Percentiles rank a stretch among this genome's conserved stretches.
phyloP scores from a whole-genome alignment of 345 rosid species.

The Microthlaspi erraticum region DNA sequence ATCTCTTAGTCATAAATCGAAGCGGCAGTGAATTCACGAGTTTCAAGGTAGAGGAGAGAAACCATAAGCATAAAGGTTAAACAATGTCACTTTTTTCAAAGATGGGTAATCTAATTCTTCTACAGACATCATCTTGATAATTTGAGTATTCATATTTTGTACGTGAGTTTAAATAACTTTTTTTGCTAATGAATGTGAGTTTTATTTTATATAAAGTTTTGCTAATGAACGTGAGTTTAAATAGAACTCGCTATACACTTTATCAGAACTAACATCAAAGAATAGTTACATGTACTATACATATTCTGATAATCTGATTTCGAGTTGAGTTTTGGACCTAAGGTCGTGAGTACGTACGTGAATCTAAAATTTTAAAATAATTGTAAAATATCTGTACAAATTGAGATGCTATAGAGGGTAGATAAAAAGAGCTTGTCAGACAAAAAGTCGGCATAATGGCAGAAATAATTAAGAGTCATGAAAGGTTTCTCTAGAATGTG shows the following conservation, averaged over 20 bases:
- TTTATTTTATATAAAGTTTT: no score
- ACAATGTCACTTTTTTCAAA: slow-evolving; percentile 12
- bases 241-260: neutral
- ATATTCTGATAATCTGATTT: neutral
- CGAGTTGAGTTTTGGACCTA: slow-evolving; percentile 4
- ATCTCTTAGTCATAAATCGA: no score
- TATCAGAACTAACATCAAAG: neutral
- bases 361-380: neutral
- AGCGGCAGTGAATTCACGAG: no score
- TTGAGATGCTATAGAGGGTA: slow-evolving; percentile 3
- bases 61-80: slow-evolving; percentile 1
- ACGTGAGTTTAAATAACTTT: slow-evolving; percentile 1
- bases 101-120: slow-evolving; percentile 26
- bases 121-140: neutral
- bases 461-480: slow-evolving; percentile 12
- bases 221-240: no score
- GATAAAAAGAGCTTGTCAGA: slow-evolving; percentile 28
- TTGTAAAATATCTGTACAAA: slow-evolving; percentile 8
- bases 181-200: no score
- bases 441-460: slow-evolving; percentile 17
- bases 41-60: slow-evolving; percentile 36
- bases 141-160: neutral
- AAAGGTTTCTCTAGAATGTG: slow-evolving; percentile 32
- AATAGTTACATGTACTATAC: slow-evolving; percentile 8
- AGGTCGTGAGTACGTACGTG: neutral